Evolutionary conservation across 2,329 filamentous ascomycete genomes (phyloP), one percentile per base, ranked within the genome.

Genomic region (Diplodia seriata): DNA sequence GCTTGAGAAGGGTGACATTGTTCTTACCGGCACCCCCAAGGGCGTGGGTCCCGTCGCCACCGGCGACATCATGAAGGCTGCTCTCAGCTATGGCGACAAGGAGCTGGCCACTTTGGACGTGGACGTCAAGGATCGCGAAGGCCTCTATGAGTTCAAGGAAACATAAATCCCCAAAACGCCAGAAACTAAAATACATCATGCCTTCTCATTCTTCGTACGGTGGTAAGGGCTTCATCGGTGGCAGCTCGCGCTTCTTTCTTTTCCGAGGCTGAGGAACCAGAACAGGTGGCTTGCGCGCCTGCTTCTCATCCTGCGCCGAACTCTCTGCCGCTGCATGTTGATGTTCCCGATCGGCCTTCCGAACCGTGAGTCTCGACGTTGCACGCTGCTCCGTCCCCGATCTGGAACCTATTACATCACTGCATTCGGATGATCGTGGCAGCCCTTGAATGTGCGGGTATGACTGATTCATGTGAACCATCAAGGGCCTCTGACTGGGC

Each of bases 1-100:
- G 9, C 84, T 99, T 69, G 90, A 97, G 80, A 88, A 91, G 75
- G 95, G 94, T 59, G 95, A 99, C 79, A 89, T 99, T 75, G 89
- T 99, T 59, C 82, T 99, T 73, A 99, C 95, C n/a, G 95, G 95
- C 20, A 99, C 95, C 62, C 95, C 95, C 61, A 97, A 97, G 82
- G 95, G 95, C 14, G 95, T 99, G 1, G 95, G 95, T 1, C 85
- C 89, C 23, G 93, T 97, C 1, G 87, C 89, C 69, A 89, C 91
- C 1, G 95, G 95, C 2, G 94, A 99, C 81, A 84, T 94, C 38
- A 92, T 99, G 86, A 90, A 86, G 71, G 94, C 92, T 31, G 93
- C 93, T 4, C 84, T 98, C 72, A 89, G 87, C 76, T 88, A 97
- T 36, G 64, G 64, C 11, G 64, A 67, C 20, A 89, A 90, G 83